Conservation (phyloP, 2,329 filamentous ascomycete genomes). For the Chaetoscypha palmicola region DNA sequence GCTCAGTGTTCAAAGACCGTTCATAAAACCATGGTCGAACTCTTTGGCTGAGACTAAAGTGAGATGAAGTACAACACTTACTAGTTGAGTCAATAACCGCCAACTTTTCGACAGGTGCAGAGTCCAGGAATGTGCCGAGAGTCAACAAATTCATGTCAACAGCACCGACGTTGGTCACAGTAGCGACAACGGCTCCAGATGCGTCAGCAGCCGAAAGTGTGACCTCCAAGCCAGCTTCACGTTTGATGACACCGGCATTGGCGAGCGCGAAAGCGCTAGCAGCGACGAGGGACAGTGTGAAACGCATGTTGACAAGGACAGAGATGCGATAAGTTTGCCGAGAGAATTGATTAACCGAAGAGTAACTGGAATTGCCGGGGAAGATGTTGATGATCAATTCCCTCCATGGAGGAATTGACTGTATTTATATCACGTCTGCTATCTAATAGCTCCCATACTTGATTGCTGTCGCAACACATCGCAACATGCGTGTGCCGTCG, state of each 20-base stretch:
- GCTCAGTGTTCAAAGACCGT: too few relatives aligned
- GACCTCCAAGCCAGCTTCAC: conserved; percentile 18
- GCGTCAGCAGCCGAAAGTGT: conserved; percentile 25
- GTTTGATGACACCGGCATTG: conserved; percentile 17
- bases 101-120: conserved; percentile 36
- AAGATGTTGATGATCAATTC: background rate
- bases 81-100: conserved; percentile 30
- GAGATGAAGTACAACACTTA: conserved; percentile 10
- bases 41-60: background rate
- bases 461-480: too few relatives aligned
- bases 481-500: too few relatives aligned
- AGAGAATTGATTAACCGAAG: background rate
- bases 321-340: too few relatives aligned
- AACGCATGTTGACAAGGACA: conserved; percentile 19
- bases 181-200: conserved; percentile 30
- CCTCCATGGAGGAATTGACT: too few relatives aligned
- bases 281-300: conserved; percentile 20
- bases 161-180: conserved; percentile 36
- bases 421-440: too few relatives aligned
- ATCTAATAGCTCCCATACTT: too few relatives aligned
- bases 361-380: background rate
- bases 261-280: conserved; percentile 12
- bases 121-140: conserved; percentile 36
- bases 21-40: too few relatives aligned
- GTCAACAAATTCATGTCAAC: conserved; percentile 34